A percentile compares a stretch with the other conserved stretches of the same genome.
phyloP scores from a whole-genome alignment of 768 basidiomycete genomes.

The Cystobasidium ongulense region DNA sequence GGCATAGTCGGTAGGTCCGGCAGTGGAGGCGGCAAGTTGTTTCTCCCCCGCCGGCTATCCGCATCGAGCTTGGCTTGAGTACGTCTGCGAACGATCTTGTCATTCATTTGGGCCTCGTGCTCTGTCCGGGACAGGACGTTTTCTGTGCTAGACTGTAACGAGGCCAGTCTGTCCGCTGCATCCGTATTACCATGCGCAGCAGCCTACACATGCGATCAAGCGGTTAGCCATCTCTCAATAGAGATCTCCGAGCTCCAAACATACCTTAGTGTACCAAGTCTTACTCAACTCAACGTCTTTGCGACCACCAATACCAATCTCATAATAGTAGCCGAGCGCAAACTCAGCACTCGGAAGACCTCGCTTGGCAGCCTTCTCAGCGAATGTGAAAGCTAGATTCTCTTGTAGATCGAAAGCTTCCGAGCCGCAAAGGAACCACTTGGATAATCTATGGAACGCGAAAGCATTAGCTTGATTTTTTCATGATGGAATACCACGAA shows the following conservation, averaged over 20 bases:
- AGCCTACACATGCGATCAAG: constrained; percentile 49
- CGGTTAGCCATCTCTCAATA: not conserved
- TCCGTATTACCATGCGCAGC: constrained; percentile 70
- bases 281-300: constrained; percentile 53
- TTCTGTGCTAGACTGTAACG: constrained; percentile 57
- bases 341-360: constrained; percentile 68
- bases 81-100: constrained; percentile 70
- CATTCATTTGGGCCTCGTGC: constrained; percentile 69
- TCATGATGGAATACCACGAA: not conserved
- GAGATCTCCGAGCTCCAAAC: not conserved
- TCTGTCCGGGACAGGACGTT: constrained; percentile 64
- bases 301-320: constrained; percentile 75
- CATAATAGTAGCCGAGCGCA: constrained; percentile 89
- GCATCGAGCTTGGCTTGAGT: constrained; percentile 55
- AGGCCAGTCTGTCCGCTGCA: constrained; percentile 63
- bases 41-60: constrained; percentile 34
- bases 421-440: constrained; percentile 92
- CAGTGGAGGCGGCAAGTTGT: not conserved
- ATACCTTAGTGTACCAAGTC: constrained; percentile 60
- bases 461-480: not conserved
- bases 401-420: constrained; percentile 54
- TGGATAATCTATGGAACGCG: constrained; percentile 56
- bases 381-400: constrained; percentile 73
- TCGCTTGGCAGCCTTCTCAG: constrained; percentile 62
- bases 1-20: not conserved